Base-by-base conservation (phyloP, 371 early-diverging fungal species). In the Syncephalastrum contaminatum region DNA sequence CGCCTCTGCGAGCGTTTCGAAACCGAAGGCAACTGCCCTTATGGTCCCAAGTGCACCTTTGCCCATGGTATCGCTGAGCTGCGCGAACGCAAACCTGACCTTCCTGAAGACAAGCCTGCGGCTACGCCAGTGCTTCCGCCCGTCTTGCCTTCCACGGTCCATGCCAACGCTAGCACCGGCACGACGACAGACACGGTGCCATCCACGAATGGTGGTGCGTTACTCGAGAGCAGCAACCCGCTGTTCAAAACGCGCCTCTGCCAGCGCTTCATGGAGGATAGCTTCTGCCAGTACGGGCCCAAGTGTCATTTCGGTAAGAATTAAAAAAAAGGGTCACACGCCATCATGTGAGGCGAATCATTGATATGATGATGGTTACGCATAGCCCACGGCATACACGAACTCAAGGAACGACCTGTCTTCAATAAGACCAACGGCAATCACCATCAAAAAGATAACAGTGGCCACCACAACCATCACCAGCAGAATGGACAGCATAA, bases 201-300 rank as follows among this genome's bases (percentile, higher is more conserved):
- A 43, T 6, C 5, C 2, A 42, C 4, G 21, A 64, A 51, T 43
- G 72, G 65, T 2, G 36, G 36, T 30, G 36, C 36, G 10, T 2
- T 12, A 10, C 36, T 30, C 43, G 64, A 64, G 8, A 62, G 67
- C 20, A 78, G 75, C 36, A 88, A 88, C 54, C 86, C 85, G 21
- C 71, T 92, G 50, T 92, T 87, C 71, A 94, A 94, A 75, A 94
- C 94, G 7, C 80, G 85, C 24, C 63, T 91, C 24, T 94, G 94
- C 63, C 91, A 92, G 62, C 82, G 89, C 27, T 94, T 83, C 55
- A 74, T 86, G 73, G 85, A 78, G 58, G 89, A 90, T 22, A 85
- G 82, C 45, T 88, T 84, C 44, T 91, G 91, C 62, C 92, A 91
- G 49, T 93, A 90, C 62, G 89, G 88, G 19, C 84, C 83, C 15